Conservation (phyloP, 2,329 filamentous ascomycete genomes). For the Talaromyces sp. region DNA sequence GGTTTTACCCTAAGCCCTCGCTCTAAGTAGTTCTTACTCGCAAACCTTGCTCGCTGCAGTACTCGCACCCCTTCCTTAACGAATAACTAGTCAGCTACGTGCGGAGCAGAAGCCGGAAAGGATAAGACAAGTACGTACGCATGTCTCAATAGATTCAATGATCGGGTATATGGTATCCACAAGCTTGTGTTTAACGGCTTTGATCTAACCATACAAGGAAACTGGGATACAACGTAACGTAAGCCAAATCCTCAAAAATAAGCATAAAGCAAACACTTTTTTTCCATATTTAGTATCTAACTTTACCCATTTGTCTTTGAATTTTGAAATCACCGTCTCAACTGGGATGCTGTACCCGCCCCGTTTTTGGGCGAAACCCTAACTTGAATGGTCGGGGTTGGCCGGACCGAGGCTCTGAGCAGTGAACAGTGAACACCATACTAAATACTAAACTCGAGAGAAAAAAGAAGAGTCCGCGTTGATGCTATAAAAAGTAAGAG, state of each 20-base stretch:
- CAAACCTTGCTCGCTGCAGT: neutral
- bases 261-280: neutral
- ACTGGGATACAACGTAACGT: neutral
- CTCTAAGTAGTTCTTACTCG: neutral
- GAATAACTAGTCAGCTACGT: neutral
- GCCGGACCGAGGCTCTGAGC: too few relatives aligned
- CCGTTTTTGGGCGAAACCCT: neutral
- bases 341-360: neutral
- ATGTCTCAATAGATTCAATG: too few relatives aligned
- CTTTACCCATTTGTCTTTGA: neutral
- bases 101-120: neutral
- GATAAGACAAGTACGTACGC: neutral
- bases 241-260: neutral
- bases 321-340: too few relatives aligned
- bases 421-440: neutral
- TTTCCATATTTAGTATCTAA: neutral
- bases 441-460: neutral
- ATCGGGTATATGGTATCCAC: too few relatives aligned
- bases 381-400: neutral
- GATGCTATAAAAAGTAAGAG: neutral
- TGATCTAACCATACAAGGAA: neutral
- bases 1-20: neutral
- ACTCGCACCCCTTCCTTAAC: neutral
- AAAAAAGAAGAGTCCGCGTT: neutral
- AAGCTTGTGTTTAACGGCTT: neutral